These are phyloP conservation scores for Pseudohyphozyma bogoriensis DNA, from an alignment of 768 basidiomycete genomes.

Conservation along the genomic window DNA sequence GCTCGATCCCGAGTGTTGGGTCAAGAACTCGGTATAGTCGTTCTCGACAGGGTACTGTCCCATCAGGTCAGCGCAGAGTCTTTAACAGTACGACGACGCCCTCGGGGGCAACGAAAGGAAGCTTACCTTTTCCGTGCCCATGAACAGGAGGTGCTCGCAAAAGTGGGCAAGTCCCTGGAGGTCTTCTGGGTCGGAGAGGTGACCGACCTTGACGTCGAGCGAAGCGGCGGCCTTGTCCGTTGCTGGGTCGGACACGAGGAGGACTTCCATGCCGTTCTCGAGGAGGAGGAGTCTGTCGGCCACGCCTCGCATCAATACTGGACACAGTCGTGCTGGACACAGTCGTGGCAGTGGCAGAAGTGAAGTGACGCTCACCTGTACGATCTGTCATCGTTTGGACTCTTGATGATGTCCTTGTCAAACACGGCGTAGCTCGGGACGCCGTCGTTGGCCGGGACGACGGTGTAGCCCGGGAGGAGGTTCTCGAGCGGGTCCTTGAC, in stretches of 20 bases:
- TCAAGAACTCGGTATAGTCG: conserved; percentile 67
- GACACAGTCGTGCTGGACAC: no score
- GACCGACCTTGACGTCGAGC: conserved; percentile 87
- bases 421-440: conserved; percentile 45
- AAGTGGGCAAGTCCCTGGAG: conserved; percentile 90
- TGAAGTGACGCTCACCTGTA: conserved; percentile 43
- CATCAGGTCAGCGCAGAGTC: conserved; percentile 34
- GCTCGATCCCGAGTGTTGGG: conserved; percentile 54
- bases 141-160: conserved; percentile 91
- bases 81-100: no score
- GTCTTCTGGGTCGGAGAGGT: conserved; percentile 85
- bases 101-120: not conserved
- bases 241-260: conserved; percentile 68
- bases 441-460: not conserved
- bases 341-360: not conserved
- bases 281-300: conserved; percentile 54
- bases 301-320: no score
- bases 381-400: conserved; percentile 64
- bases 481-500: conserved; percentile 7
- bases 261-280: conserved; percentile 79
- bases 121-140: conserved; percentile 55
- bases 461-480: conserved; percentile 4
- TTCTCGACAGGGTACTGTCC: conserved; percentile 78
- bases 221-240: conserved; percentile 93
- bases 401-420: conserved; percentile 54